phyloP scores from a whole-genome alignment of 2,329 filamentous ascomycete species.

The Talaromyces funiculosus region DNA sequence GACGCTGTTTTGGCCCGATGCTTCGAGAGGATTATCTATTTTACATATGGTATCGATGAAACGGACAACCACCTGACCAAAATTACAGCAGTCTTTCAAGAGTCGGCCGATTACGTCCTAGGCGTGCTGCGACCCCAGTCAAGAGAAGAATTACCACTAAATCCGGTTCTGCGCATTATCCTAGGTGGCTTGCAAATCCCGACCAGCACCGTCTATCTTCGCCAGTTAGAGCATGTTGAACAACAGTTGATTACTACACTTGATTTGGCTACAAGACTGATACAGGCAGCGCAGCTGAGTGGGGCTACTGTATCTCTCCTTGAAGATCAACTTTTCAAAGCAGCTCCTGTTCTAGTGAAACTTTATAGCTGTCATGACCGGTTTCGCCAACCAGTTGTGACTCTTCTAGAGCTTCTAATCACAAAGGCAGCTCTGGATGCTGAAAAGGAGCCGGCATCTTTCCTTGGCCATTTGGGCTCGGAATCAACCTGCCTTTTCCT shows the following conservation, averaged over 20 bases:
- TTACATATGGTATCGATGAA: constrained; percentile 70
- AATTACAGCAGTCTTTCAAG: constrained; percentile 60
- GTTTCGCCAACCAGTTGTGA: constrained; percentile 61
- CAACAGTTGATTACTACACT: constrained; percentile 61
- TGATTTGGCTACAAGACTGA: constrained; percentile 60
- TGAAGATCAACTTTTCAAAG: constrained; percentile 75
- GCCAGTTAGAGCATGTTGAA: constrained; percentile 51
- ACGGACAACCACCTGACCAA: constrained; percentile 42
- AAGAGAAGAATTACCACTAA: constrained; percentile 65
- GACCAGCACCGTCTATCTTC: constrained; percentile 57
- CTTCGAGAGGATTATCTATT: constrained; percentile 65
- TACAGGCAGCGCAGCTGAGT: constrained; percentile 63
- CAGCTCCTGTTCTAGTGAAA: constrained; percentile 68
- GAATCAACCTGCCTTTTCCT: constrained; percentile 80
- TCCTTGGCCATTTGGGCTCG: constrained; percentile 83
- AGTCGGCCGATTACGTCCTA: constrained; percentile 69
- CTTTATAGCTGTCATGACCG: constrained; percentile 65
- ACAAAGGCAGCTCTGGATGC: constrained; percentile 58
- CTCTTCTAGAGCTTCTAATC: constrained; percentile 68
- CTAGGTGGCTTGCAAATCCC: constrained; percentile 56
- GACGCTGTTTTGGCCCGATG: constrained; percentile 62
- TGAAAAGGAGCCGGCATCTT: constrained; percentile 74
- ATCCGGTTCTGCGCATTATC: constrained; percentile 68
- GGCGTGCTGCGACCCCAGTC: constrained; percentile 69
- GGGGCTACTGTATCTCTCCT: constrained; percentile 60